Conservation (phyloP, 2,329 filamentous ascomycete genomes). For the Sclerotinia glacialis region DNA sequence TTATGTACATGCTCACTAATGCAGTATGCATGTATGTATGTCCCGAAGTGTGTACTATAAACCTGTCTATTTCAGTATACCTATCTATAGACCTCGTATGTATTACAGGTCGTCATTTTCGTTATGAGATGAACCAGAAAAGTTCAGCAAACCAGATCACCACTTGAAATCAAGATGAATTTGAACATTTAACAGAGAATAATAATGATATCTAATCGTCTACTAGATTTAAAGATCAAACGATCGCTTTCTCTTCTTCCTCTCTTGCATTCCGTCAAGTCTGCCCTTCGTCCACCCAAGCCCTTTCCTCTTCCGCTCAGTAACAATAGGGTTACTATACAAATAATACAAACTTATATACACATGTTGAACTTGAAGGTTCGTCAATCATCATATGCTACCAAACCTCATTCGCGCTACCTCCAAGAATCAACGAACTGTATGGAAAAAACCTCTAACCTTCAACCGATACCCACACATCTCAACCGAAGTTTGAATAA, state of each 20-base stretch:
- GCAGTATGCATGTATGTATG: not conserved
- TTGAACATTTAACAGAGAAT: not conserved
- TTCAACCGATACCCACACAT: not conserved
- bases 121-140: not conserved
- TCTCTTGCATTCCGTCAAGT: no score
- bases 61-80: no score
- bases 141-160: not conserved
- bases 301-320: no score
- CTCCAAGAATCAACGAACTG: accelerated
- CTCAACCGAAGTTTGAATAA: not conserved
- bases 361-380: not conserved
- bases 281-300: not conserved
- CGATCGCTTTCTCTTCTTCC: not conserved
- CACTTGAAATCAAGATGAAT: not conserved
- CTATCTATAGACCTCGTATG: not conserved
- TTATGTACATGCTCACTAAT: not conserved
- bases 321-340: not conserved
- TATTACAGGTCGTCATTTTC: no score
- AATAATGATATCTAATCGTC: not conserved
- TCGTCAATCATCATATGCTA: no score
- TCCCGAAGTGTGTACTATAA: accelerated
- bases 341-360: no score
- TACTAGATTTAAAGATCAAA: not conserved
- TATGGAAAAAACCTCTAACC: not conserved
- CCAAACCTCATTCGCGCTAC: no score